Evolutionary conservation across 352 stramenopile genomes (phyloP).

Genomic region (Phytophthora sp.): DNA sequence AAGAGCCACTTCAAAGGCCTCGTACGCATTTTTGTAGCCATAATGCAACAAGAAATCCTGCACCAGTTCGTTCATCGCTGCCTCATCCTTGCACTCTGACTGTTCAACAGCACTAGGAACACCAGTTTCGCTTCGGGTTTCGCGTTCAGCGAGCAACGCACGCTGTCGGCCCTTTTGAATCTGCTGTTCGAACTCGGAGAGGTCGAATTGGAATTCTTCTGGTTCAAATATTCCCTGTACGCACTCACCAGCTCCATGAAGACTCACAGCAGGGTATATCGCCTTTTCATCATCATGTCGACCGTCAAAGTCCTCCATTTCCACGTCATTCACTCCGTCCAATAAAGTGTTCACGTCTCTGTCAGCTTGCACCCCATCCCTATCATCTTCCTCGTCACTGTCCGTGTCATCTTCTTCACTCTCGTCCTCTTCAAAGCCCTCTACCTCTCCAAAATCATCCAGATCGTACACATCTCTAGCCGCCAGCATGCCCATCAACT

Average conservation of each 20-base stretch:
- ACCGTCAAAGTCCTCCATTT: constrained; percentile 37
- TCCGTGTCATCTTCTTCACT: constrained; percentile 12
- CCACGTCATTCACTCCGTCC: constrained; percentile 13
- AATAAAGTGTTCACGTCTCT: background rate
- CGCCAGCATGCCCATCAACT: constrained; percentile 50
- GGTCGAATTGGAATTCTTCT: constrained; percentile 53
- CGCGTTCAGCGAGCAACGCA: constrained; percentile 33
- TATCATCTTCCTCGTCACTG: constrained; percentile 19
- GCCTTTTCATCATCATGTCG: constrained; percentile 29
- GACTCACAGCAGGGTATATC: constrained; percentile 52
- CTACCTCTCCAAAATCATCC: constrained; percentile 43
- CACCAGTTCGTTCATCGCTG: constrained; percentile 40
- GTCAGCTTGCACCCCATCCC: constrained; percentile 11
- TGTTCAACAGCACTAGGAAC: constrained; percentile 9
- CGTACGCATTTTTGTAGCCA: constrained; percentile 46
- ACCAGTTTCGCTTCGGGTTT: constrained; percentile 13
- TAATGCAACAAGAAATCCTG: constrained; percentile 52
- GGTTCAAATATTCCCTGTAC: constrained; percentile 31
- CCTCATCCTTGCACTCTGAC: constrained; percentile 34
- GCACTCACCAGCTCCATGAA: constrained; percentile 45
- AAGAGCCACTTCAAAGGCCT: constrained; percentile 28
- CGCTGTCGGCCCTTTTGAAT: constrained; percentile 55
- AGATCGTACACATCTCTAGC: constrained; percentile 59
- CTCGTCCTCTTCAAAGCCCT: constrained; percentile 9
- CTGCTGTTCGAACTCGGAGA: constrained; percentile 51